Conservation (phyloP, 1,139 yeast species). For the Pichia sorboxylosa region DNA sequence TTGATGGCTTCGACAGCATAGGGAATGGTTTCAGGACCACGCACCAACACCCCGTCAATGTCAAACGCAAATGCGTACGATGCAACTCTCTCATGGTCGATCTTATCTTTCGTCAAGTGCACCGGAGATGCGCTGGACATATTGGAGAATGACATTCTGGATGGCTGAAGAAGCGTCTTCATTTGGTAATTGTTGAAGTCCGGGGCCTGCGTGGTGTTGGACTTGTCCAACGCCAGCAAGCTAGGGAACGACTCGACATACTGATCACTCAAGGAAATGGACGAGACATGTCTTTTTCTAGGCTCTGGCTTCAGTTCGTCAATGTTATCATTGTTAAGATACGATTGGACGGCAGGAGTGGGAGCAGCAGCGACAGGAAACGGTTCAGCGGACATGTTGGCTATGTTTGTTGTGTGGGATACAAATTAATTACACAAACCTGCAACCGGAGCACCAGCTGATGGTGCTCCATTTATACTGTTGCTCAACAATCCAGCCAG, state of each 20-base stretch:
- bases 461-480: no score
- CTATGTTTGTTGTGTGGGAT: no score
- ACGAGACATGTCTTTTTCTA: constrained; percentile 57
- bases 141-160: constrained; percentile 1
- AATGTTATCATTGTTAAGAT: constrained; percentile 60
- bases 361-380: not conserved
- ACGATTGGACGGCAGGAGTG: constrained; percentile 32
- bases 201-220: not conserved
- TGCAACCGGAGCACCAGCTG: no score
- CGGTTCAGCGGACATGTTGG: no score
- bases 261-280: constrained; percentile 57
- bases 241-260: constrained; percentile 45
- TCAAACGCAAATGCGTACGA: constrained; percentile 82
- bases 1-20: constrained; percentile 62
- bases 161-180: not conserved
- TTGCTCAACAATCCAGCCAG: no score
- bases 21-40: constrained; percentile 73
- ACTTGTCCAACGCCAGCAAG: constrained; percentile 16
- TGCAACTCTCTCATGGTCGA: constrained; percentile 63
- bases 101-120: constrained; percentile 38
- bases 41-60: constrained; percentile 72
- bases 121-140: constrained; percentile 13
- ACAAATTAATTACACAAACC: no score
- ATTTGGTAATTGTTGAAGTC: not conserved
- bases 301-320: constrained; percentile 51